phyloP scores from a whole-genome alignment of 2,329 filamentous ascomycete species.

The Ambrosiella beaveri region DNA sequence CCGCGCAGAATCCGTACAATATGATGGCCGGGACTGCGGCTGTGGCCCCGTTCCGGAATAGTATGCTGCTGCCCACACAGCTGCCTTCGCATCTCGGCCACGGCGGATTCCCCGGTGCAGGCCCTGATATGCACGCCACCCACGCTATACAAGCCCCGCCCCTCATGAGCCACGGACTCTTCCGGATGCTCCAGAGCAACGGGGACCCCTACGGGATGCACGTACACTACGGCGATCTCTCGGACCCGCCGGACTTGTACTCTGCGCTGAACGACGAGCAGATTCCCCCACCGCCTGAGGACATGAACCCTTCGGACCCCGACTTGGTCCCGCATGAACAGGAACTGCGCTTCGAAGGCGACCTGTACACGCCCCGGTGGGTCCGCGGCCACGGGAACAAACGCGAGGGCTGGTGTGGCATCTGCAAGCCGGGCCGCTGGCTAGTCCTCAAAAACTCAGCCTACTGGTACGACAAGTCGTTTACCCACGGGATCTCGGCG shows the following conservation, averaged over 20 bases:
- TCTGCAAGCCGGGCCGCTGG: slow-evolving; percentile 75
- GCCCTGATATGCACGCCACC: slow-evolving; percentile 22
- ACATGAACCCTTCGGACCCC: slow-evolving; percentile 64
- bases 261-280: slow-evolving; percentile 59
- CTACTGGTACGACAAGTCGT: slow-evolving; percentile 88
- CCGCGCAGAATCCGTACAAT: slow-evolving; percentile 35
- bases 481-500: slow-evolving; percentile 72
- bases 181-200: slow-evolving; percentile 59
- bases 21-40: slow-evolving; percentile 21
- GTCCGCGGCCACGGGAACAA: slow-evolving; percentile 75
- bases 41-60: slow-evolving; percentile 37
- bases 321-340: slow-evolving; percentile 65
- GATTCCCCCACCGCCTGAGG: slow-evolving; percentile 55
- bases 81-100: slow-evolving; percentile 22
- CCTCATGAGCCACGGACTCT: slow-evolving; percentile 53
- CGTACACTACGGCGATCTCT: slow-evolving; percentile 54
- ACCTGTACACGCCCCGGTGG: slow-evolving; percentile 71
- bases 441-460: slow-evolving; percentile 78
- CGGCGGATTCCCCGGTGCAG: slow-evolving; percentile 23
- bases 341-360: slow-evolving; percentile 60
- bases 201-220: slow-evolving; percentile 50
- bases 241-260: slow-evolving; percentile 61
- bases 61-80: slow-evolving; percentile 36
- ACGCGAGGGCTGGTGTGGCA: slow-evolving; percentile 77
- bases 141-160: slow-evolving; percentile 29